A percentile compares a stretch with the other conserved stretches of the same genome.
Evolutionary conservation across 2,329 filamentous ascomycete genomes (phyloP).

Genomic region (Alternaria brassicae): DNA sequence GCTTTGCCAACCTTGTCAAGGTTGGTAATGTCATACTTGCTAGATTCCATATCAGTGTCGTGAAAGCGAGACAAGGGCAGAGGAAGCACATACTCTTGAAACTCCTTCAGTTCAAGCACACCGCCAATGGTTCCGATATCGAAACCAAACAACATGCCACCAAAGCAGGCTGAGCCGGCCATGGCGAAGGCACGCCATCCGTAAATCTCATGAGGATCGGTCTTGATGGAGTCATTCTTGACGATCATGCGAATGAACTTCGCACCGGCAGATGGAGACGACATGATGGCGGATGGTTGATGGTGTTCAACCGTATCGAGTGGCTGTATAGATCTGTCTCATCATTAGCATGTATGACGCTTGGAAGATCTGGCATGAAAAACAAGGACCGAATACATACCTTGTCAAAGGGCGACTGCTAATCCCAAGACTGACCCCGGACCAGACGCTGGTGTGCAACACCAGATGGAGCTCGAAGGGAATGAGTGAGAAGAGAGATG

Average conservation of each 20-base stretch:
- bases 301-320: not conserved
- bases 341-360: not conserved
- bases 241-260: conserved; percentile 63
- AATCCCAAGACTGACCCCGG: conserved; percentile 8
- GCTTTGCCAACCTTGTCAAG: conserved; percentile 54
- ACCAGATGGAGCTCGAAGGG: conserved; percentile 3
- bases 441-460: conserved; percentile 12
- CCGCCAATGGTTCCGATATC: conserved; percentile 73
- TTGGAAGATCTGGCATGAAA: not conserved
- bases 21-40: conserved; percentile 61
- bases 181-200: conserved; percentile 72
- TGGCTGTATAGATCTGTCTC: not conserved
- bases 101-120: conserved; percentile 66
- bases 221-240: conserved; percentile 74
- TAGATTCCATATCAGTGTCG: conserved; percentile 29
- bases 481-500: conserved; percentile 19
- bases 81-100: conserved; percentile 57
- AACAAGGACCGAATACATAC: conserved; percentile 11
- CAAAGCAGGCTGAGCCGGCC: conserved; percentile 71
- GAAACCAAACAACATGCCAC: conserved; percentile 72
- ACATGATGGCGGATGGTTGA: conserved; percentile 12
- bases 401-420: conserved; percentile 4
- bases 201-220: conserved; percentile 72
- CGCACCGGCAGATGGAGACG: conserved; percentile 32
- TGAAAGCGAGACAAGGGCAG: conserved; percentile 5